These are phyloP conservation scores for Claviceps paspali DNA, from an alignment of 2,329 filamentous ascomycete genomes.

Conservation along the genomic window DNA sequence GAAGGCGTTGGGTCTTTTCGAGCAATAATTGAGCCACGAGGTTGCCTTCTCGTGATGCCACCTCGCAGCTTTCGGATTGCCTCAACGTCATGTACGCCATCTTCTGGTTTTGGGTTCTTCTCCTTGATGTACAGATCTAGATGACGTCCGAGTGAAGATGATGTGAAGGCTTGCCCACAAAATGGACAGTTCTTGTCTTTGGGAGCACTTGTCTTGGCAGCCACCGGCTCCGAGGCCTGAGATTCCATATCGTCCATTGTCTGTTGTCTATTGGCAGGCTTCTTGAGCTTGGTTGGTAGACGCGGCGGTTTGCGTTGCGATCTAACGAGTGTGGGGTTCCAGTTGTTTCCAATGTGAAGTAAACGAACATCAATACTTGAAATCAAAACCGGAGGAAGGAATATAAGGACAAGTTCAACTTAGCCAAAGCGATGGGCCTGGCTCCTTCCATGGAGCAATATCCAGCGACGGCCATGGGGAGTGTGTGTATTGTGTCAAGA, in stretches of 20 bases:
- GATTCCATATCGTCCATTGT: constrained; percentile 20
- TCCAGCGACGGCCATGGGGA: constrained; percentile 3
- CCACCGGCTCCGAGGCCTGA: constrained; percentile 22
- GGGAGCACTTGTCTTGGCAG: constrained; percentile 28
- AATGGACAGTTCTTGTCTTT: constrained; percentile 87
- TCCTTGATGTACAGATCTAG: constrained; percentile 89
- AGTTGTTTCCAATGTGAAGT: neutral
- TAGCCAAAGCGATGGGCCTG: neutral
- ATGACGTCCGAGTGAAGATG: constrained; percentile 82
- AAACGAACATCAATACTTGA: neutral
- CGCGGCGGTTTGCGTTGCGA: neutral
- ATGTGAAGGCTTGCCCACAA: constrained; percentile 81
- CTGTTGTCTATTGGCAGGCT: neutral
- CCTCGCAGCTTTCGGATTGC: constrained; percentile 74
- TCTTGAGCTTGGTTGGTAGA: neutral
- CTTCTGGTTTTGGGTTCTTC: constrained; percentile 75
- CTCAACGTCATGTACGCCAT: constrained; percentile 81
- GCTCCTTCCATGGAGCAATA: constrained; percentile 6
- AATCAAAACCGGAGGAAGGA: neutral
- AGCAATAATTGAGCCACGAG: constrained; percentile 46
- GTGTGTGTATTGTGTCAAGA: neutral
- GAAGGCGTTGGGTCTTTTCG: constrained; percentile 45
- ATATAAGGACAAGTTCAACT: constrained; percentile 1
- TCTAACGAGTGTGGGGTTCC: constrained; percentile 5
- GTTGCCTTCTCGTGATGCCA: constrained; percentile 73